Percentiles rank a stretch among this genome's conserved stretches.
These are phyloP conservation scores for Exophiala calicioides DNA, from an alignment of 2,329 filamentous ascomycete species.

Conservation along the genomic window DNA sequence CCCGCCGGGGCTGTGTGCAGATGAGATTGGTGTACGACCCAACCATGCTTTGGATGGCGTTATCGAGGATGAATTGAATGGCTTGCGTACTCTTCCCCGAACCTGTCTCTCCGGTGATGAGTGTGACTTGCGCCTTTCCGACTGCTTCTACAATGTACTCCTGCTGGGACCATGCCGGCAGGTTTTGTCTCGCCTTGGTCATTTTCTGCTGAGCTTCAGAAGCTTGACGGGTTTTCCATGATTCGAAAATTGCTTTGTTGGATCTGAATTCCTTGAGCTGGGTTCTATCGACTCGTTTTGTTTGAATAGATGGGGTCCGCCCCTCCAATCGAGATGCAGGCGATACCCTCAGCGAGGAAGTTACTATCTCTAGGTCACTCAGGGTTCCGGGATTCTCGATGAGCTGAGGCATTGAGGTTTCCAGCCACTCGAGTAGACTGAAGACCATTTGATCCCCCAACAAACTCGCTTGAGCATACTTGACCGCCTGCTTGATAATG, in stretches of 20 bases:
- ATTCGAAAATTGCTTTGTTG: constrained; percentile 51
- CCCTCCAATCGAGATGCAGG: neutral
- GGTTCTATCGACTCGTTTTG: constrained; percentile 4
- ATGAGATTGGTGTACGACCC: constrained; percentile 84
- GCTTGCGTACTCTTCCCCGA: constrained; percentile 97
- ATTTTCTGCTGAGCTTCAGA: constrained; percentile 70
- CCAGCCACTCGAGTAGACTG: constrained; percentile 86
- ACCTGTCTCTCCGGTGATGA: constrained; percentile 95
- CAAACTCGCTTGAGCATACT: constrained; percentile 69
- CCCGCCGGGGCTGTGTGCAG: constrained; percentile 91
- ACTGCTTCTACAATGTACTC: constrained; percentile 77
- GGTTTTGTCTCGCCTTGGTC: constrained; percentile 67
- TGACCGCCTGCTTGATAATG: constrained; percentile 74
- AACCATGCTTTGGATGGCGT: constrained; percentile 74
- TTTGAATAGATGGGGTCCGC: neutral
- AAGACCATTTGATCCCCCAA: constrained; percentile 89
- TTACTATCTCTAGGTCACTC: constrained; percentile 78
- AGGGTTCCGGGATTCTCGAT: constrained; percentile 82
- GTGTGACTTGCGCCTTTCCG: constrained; percentile 78
- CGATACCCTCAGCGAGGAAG: constrained; percentile 49
- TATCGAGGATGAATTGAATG: constrained; percentile 92
- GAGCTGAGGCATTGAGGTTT: constrained; percentile 78
- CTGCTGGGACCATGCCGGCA: constrained; percentile 86
- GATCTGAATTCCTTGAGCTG: constrained; percentile 21
- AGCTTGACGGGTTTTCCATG: constrained; percentile 70